Evolutionary conservation across 176 grass and related monocot species (phyloP), one percentile per base, ranked within the genome.

Genomic region (Puccinellia tenuiflora): DNA sequence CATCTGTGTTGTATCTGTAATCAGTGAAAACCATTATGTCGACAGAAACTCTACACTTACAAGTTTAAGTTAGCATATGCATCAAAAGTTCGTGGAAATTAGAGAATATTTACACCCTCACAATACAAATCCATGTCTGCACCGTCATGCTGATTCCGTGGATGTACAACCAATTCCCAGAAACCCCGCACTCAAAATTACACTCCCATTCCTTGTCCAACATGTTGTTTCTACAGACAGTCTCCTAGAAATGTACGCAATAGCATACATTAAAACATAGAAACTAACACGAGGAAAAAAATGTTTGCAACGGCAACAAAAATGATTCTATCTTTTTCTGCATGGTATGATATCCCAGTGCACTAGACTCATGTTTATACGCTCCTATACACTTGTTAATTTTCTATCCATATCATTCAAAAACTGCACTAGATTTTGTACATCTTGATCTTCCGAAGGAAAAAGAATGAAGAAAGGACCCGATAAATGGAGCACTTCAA

Each of bases 341-440:
- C 55, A 57, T 52, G n/a, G 35, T 82, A 66, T 46, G 62, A 8
- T 72, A 79, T 29, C 21, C 77, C 78, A 54, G 16, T 71, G 24
- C 43, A 21, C 72, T 62, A 77, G 54, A 54, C 16, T 53, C 28
- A 28, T 30, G 30, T 72, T 65, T 79, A 66, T 83, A 75, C 57
- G 79, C 5, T 28, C 39, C 75, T 87, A 75, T 83, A 52, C 51
- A 60, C 50, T 26, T 40, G 59, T 65, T 75, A 21, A 79, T 39
- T 73, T 86, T 74, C 68, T 87, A 86, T 64, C 65, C 74, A 79
- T 62, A 86, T 50, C 39, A 76, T 51, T 57, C 7, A 56, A 67
- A 60, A 26, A 79, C 75, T 42, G 78, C 29, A 60, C 79, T 84
- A 84, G 33, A 86, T 56, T 84, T 76, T 54, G 61, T 84, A 69